Conservation (phyloP, 2,329 filamentous ascomycete genomes). For the Fonsecaea pugnacius region DNA sequence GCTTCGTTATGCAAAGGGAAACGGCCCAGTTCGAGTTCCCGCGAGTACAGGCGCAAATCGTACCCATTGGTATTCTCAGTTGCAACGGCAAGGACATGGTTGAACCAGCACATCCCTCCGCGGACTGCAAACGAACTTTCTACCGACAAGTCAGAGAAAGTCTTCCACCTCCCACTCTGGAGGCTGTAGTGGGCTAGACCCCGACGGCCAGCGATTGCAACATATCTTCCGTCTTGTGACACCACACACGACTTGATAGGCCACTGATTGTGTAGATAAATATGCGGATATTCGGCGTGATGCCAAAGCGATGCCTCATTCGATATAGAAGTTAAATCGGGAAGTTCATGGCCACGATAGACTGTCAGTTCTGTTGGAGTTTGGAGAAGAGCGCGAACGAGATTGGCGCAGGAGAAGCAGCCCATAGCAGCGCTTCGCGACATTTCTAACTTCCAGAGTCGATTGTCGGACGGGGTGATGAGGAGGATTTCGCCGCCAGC, state of each 20-base stretch:
- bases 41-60: constrained; percentile 89
- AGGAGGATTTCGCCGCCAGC: constrained; percentile 85
- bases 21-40: constrained; percentile 77
- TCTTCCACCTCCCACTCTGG: constrained; percentile 93
- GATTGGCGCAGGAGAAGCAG: constrained; percentile 88
- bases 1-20: constrained; percentile 75
- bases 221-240: constrained; percentile 88
- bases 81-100: constrained; percentile 89
- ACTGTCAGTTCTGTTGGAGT: constrained; percentile 87
- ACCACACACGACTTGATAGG: constrained; percentile 85
- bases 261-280: constrained; percentile 90
- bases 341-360: constrained; percentile 89
- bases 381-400: constrained; percentile 85
- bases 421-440: constrained; percentile 90
- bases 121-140: constrained; percentile 92
- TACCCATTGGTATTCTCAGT: constrained; percentile 83
- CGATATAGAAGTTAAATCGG: constrained; percentile 87
- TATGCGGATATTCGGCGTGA: constrained; percentile 79
- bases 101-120: constrained; percentile 98
- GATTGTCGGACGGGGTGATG: constrained; percentile 70
- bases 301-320: constrained; percentile 96
- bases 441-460: constrained; percentile 87
- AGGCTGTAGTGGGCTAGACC: constrained; percentile 96
- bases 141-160: constrained; percentile 76
- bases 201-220: constrained; percentile 91